Evolutionary conservation across 345 rosid species (phyloP).

Genomic region (Gossypium anomalum): DNA sequence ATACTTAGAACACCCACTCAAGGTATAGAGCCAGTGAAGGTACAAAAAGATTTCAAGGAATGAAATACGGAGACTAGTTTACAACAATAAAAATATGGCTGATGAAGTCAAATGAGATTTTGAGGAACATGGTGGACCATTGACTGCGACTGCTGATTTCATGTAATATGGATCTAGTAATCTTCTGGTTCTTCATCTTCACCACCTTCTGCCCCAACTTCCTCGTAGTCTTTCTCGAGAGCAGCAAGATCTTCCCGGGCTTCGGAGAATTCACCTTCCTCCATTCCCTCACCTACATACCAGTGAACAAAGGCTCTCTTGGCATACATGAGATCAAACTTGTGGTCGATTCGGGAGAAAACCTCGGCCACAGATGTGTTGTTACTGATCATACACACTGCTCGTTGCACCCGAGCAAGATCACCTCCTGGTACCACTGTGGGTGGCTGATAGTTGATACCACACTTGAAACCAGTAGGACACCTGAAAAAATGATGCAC

Average conservation of each 20-base stretch:
- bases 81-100: neutral
- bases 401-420: constrained; percentile 75
- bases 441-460: constrained; percentile 81
- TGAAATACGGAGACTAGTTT: constrained; percentile 13
- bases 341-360: constrained; percentile 65
- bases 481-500: constrained; percentile 41
- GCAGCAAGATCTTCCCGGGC: constrained; percentile 91
- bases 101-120: constrained; percentile 9
- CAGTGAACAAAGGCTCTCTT: constrained; percentile 85
- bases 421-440: constrained; percentile 77
- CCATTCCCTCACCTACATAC: constrained; percentile 96
- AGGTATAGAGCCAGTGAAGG: constrained; percentile 18
- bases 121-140: neutral
- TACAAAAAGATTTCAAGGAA: constrained; percentile 1
- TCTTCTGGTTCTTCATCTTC: constrained; percentile 58
- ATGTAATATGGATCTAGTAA: constrained; percentile 24
- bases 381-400: constrained; percentile 88
- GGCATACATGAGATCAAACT: constrained; percentile 81
- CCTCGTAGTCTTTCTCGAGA: constrained; percentile 82
- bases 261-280: constrained; percentile 87
- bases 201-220: constrained; percentile 70
- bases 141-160: neutral
- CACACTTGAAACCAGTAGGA: constrained; percentile 85
- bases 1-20: constrained; percentile 9
- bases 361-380: constrained; percentile 84